Percentiles rank a stretch among this genome's conserved stretches.
These are phyloP conservation scores for Calocera cornea DNA, from an alignment of 768 basidiomycete species.

Conservation along the genomic window DNA sequence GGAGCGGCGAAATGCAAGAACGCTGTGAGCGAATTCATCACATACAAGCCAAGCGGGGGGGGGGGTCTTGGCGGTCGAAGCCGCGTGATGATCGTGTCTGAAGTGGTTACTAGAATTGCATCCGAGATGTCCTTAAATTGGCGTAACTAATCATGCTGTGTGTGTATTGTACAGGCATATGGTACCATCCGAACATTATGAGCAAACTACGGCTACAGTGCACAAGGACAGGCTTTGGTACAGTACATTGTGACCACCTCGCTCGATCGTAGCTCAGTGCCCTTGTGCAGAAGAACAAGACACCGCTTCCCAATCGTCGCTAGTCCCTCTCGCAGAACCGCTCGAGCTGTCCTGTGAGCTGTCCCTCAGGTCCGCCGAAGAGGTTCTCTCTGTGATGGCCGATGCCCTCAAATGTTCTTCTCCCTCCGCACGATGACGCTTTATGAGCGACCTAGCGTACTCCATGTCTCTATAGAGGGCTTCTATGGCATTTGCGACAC, in stretches of 20 bases:
- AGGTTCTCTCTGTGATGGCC: background rate
- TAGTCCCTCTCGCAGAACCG: background rate
- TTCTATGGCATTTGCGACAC: constrained; percentile 86
- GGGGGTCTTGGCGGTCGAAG: no score
- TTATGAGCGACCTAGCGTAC: constrained; percentile 79
- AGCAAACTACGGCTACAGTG: no score
- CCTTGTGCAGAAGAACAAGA: background rate
- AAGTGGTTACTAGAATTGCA: background rate
- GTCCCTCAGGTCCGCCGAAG: background rate
- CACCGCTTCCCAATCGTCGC: constrained; percentile 2
- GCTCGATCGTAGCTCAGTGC: background rate
- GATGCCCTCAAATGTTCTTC: background rate
- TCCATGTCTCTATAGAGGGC: constrained; percentile 93
- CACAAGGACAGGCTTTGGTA: no score
- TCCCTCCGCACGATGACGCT: constrained; percentile 27
- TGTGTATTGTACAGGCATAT: background rate
- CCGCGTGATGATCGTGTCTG: background rate
- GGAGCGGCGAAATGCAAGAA: background rate
- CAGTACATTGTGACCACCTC: background rate
- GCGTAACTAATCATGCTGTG: no score
- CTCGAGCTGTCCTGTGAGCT: background rate
- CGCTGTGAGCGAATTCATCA: no score
- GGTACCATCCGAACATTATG: background rate
- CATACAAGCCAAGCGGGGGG: no score
- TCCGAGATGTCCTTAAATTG: no score